Evolutionary conservation across 306 rosid species (phyloP), one percentile per base, ranked within the genome.

Genomic region (Lathyrus aphaca): DNA sequence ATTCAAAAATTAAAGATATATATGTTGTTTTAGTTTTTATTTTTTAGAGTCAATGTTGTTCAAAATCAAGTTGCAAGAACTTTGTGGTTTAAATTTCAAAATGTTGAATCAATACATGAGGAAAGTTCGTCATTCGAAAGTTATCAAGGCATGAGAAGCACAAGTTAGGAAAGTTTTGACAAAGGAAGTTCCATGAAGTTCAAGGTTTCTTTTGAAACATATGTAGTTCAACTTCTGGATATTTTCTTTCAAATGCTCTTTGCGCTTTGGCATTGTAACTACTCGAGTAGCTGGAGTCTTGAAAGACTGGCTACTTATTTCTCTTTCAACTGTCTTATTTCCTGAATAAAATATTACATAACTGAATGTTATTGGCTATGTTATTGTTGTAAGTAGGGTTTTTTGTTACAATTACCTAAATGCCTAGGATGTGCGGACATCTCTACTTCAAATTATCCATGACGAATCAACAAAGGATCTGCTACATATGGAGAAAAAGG

Each of bases 241-340:
- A 82, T 94, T 94, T n/a, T 71, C 91, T 94, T 73, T 82, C 95
- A 42, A 94, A 94, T 82, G 91, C 99, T 55, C 80, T 94, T 38
- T 87, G 96, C 77, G 99, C 99, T 49, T 79, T 94, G 82, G 97
- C 97, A 8, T 82, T 94, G 95, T 94, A 76, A 94, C 99, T 51
- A 82, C 89, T 74, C 88, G 99, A 54, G 99, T 94, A 62, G 97
- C 99, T 49, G 99, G 99, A 53, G 99, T 94, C 77, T 79, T 94
- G 75, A 94, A 94, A 79, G 99, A 94, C 85, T 94, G 99, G 99
- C 80, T 91, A 69, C 88, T 94, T 64, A 94, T 94, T 81, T 85
- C 95, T 81, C 96, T 94, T 59, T 94, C 99, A 71, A n/a, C n/a
- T n/a, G n/a, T n/a, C n/a, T n/a, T n/a, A n/a, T n/a, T n/a, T n/a